phyloP scores from a whole-genome alignment of 768 basidiomycete species.

The Roridomyces roridus region DNA sequence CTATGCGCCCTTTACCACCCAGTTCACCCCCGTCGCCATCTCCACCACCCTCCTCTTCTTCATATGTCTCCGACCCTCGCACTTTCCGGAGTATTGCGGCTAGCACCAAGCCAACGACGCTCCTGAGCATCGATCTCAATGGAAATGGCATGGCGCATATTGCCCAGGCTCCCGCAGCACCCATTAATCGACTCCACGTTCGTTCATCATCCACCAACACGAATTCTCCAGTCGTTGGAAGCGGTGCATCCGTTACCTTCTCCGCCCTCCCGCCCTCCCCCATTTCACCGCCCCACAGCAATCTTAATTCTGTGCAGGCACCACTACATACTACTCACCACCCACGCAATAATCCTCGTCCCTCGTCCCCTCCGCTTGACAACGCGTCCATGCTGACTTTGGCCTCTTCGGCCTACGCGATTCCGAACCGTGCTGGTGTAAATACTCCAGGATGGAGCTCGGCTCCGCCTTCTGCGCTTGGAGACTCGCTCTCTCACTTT shows the following conservation, averaged over 20 bases:
- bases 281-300: conserved; percentile 26
- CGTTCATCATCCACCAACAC: conserved; percentile 66
- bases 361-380: conserved; percentile 87
- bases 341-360: conserved; percentile 94
- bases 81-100: conserved; percentile 85
- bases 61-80: conserved; percentile 80
- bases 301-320: conserved; percentile 65
- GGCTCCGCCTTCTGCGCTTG: conserved; percentile 56
- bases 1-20: conserved; percentile 87
- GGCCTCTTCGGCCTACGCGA: conserved; percentile 90
- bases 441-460: conserved; percentile 50
- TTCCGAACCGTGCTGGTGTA: conserved; percentile 59
- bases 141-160: conserved; percentile 90
- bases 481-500: conserved; percentile 75
- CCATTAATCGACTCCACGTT: conserved; percentile 59
- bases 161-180: conserved; percentile 79
- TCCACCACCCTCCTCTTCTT: conserved; percentile 83
- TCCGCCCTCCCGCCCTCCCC: conserved; percentile 66
- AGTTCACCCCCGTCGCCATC: conserved; percentile 88
- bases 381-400: conserved; percentile 94
- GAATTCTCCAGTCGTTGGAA: conserved; percentile 47
- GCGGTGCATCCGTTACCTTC: conserved; percentile 73
- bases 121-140: conserved; percentile 86
- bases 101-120: conserved; percentile 93
- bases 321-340: conserved; percentile 92